Percentiles rank a stretch among this genome's conserved stretches.
Conservation (phyloP, 164 flowering plant species). For the Berberis thunbergii region DNA sequence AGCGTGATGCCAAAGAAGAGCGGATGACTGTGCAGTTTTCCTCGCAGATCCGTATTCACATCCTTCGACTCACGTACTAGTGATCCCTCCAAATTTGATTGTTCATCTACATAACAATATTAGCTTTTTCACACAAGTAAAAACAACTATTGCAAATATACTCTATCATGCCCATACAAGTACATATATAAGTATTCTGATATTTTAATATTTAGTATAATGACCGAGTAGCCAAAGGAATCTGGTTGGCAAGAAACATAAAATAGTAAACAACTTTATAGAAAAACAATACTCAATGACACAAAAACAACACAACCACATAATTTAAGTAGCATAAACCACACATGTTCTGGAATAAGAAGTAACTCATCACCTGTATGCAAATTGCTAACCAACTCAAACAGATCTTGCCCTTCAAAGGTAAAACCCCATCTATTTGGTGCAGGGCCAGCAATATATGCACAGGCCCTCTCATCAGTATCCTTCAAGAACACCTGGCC, state of each 20-base stretch:
- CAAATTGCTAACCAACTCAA: conserved; percentile 32
- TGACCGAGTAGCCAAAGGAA: no score
- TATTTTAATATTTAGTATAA: no score
- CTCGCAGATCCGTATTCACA: conserved; percentile 19
- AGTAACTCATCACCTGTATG: conserved; percentile 33
- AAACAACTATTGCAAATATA: no score
- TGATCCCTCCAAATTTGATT: conserved; percentile 21
- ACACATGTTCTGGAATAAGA: neutral
- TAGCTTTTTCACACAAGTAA: no score
- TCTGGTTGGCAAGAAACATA: no score
- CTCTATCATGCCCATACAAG: no score
- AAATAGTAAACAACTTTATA: no score
- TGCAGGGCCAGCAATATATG: conserved; percentile 98
- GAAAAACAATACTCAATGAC: no score
- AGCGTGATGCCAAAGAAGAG: conserved; percentile 90
- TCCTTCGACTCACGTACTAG: conserved; percentile 16
- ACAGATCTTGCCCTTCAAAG: conserved; percentile 66
- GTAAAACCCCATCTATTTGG: conserved; percentile 97
- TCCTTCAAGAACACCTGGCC: conserved; percentile 92
- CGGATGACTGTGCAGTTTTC: conserved; percentile 56
- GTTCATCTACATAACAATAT: conserved; percentile 34
- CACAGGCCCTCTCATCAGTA: conserved; percentile 99
- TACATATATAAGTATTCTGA: no score
- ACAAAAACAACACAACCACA: no score
- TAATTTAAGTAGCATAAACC: neutral